These are phyloP conservation scores for Hansenula sp. DNA, from an alignment of 1,139 yeast species.

Conservation along the genomic window DNA sequence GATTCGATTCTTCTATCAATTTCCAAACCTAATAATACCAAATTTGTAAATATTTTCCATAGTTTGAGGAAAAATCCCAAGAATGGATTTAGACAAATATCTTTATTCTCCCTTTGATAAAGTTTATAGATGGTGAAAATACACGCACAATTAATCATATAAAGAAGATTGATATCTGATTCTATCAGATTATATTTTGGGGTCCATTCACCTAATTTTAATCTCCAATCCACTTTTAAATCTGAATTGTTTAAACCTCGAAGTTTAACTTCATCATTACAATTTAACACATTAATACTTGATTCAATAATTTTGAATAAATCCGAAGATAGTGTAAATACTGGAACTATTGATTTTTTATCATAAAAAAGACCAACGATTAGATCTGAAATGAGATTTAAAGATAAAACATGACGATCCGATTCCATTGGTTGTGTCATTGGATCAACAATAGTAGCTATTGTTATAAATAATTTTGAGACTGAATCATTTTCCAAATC, in stretches of 20 bases:
- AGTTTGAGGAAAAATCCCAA: conserved; percentile 47
- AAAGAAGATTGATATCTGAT: conserved; percentile 42
- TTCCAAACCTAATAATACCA: conserved; percentile 53
- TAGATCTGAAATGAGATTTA: conserved; percentile 49
- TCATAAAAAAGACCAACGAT: conserved; percentile 31
- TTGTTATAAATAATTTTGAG: conserved; percentile 19
- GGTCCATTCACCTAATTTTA: conserved; percentile 44
- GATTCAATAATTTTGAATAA: conserved; percentile 40
- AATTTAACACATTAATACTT: conserved; percentile 37
- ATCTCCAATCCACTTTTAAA: conserved; percentile 34
- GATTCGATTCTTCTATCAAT: conserved; percentile 59
- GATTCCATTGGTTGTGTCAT: conserved; percentile 40
- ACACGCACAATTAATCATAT: conserved; percentile 47
- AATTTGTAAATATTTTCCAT: conserved; percentile 63
- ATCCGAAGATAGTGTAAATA: conserved; percentile 37
- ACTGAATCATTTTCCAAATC: conserved; percentile 5
- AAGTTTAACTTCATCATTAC: conserved; percentile 43
- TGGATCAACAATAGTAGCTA: conserved; percentile 10
- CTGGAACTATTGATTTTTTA: conserved; percentile 16
- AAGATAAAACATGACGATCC: conserved; percentile 46
- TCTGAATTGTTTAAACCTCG: conserved; percentile 42
- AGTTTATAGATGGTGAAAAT: conserved; percentile 49
- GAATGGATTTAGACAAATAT: conserved; percentile 55
- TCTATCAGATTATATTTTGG: conserved; percentile 39
- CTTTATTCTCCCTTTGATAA: conserved; percentile 29